phyloP scores from a whole-genome alignment of 345 rosid genomes.

The Citrus medica region DNA sequence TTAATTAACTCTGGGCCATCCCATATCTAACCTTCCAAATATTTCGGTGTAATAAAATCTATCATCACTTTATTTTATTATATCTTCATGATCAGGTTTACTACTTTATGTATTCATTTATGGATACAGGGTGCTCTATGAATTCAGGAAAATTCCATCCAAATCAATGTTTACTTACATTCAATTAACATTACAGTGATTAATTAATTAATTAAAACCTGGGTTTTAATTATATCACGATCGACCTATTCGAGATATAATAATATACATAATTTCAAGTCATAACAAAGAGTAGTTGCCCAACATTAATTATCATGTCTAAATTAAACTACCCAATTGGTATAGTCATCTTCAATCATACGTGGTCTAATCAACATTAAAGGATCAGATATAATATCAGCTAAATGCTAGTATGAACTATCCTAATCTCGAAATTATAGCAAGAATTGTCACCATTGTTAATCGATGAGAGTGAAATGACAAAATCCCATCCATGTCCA shows the following conservation, averaged over 20 bases:
- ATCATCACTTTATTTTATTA: background rate
- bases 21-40: constrained; percentile 1
- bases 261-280: background rate
- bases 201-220: too few species aligned
- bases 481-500: too few species aligned
- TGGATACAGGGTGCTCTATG: background rate
- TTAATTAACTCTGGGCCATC: constrained; percentile 10
- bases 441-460: background rate
- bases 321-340: background rate
- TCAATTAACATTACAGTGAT: too few species aligned
- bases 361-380: background rate
- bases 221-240: too few species aligned
- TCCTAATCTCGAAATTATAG: background rate
- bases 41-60: background rate
- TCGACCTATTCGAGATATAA: background rate
- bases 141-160: background rate
- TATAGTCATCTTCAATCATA: background rate
- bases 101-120: background rate
- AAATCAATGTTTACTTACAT: background rate
- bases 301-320: background rate
- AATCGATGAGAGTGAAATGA: too few species aligned
- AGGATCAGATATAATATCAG: background rate
- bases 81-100: background rate
- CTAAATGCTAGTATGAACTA: too few species aligned
- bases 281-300: background rate